Evolutionary conservation across 2,329 filamentous ascomycete genomes (phyloP), one percentile per base, ranked within the genome.

Genomic region (Lachnellula willkommii): DNA sequence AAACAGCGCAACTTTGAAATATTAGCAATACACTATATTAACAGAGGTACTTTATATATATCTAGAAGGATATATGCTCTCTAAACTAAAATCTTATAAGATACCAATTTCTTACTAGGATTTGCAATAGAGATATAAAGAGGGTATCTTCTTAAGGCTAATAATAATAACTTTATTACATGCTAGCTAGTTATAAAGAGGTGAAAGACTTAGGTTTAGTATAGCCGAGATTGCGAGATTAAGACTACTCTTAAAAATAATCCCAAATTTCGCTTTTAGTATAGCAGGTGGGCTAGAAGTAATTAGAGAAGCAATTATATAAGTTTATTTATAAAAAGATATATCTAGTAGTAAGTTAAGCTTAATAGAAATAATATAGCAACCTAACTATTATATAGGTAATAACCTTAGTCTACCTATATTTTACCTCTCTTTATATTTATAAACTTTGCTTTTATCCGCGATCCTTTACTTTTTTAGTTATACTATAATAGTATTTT

Each of bases 221-320:
- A 95, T 73, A 87, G 95, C 71, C 83, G 81, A 48, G 89, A 93
- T 69, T 93, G 89, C 66, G 89, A 93, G 73, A 85, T 96, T 59
- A 84, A 92, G 75, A 96, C 92, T 32, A 95, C 90, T 5, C 79
- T 96, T 51, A 90, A 95, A 71, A 87, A 91, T 70, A 87, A 90
- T 69, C 77, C 80, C 55, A 94, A 90, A 69, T 96, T 95, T 69
- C 77, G 96, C 63, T 92, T 89, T 70, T 91, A 96, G 73, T 96
- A 91, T 73, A 83, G 90, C 46, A 83, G 92, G 50, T 96, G 91
- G 92, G 90, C 92, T 37, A 84, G 91, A 69, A 95, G 90, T 79
- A 96, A 96, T 74, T 96, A 90, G 91, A 83, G 91, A 69, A 95
- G 90, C 77, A 96, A 96, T 73, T 84, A 90, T 72, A 95, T 89